A percentile compares a stretch with the other conserved stretches of the same genome.
phyloP scores from a whole-genome alignment of 2,329 filamentous ascomycete species.

The Blastomyces silverae region DNA sequence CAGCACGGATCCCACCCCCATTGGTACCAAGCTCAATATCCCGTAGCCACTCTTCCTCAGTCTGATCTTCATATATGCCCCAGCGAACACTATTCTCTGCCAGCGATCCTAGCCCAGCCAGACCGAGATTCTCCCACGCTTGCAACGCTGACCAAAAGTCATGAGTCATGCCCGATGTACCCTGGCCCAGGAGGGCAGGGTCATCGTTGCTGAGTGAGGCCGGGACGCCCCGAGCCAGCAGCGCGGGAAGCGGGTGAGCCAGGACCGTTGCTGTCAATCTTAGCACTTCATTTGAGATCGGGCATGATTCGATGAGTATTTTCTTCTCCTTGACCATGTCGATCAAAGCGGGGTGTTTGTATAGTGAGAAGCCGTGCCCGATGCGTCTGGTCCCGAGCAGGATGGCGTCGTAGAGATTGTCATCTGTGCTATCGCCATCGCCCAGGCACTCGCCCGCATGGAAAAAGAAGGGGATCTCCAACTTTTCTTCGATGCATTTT shows the following conservation, averaged over 20 bases:
- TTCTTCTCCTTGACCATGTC: slow-evolving; percentile 83
- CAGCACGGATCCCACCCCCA: slow-evolving; percentile 63
- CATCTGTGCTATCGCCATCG: slow-evolving; percentile 68
- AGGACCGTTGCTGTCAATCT: slow-evolving; percentile 69
- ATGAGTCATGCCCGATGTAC: slow-evolving; percentile 73
- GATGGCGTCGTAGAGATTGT: slow-evolving; percentile 84
- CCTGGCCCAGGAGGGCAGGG: slow-evolving; percentile 79
- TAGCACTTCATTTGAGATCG: slow-evolving; percentile 86
- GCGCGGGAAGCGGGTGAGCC: slow-evolving; percentile 67
- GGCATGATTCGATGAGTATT: slow-evolving; percentile 83
- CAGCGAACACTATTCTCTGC: slow-evolving; percentile 90
- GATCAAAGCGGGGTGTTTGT: slow-evolving; percentile 83
- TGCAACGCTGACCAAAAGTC: slow-evolving; percentile 93
- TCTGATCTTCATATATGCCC: slow-evolving; percentile 80
- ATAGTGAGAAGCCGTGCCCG: slow-evolving; percentile 80
- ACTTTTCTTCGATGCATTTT: slow-evolving; percentile 66
- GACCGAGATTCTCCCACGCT: slow-evolving; percentile 82
- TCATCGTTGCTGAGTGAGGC: slow-evolving; percentile 87
- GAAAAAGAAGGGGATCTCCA: slow-evolving; percentile 91
- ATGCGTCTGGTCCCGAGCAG: slow-evolving; percentile 81
- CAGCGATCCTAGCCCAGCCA: slow-evolving; percentile 76
- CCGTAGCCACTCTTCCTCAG: slow-evolving; percentile 60
- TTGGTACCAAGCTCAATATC: slow-evolving; percentile 67
- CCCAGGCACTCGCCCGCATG: slow-evolving; percentile 87
- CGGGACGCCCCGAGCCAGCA: slow-evolving; percentile 75